Evolutionary conservation across 2,329 filamentous ascomycete species (phyloP).

Genomic region (Epichloe gansuensis): DNA sequence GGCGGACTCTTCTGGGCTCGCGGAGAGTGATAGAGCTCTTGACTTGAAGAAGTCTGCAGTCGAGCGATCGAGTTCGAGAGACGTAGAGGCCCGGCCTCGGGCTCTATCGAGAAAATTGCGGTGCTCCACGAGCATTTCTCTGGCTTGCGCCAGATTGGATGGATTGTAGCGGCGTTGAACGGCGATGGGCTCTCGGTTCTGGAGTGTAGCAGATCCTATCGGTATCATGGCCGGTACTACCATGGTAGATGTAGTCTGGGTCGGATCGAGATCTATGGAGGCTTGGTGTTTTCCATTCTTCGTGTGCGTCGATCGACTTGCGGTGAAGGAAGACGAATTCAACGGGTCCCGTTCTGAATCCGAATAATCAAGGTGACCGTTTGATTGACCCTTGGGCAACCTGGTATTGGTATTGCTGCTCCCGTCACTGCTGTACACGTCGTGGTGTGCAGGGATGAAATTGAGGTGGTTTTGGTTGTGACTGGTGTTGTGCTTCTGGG

Average conservation of each 20-base stretch:
- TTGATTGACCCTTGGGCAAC: not conserved
- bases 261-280: conserved; percentile 2
- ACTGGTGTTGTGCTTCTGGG: conserved; percentile 1
- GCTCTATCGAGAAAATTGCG: conserved; percentile 19
- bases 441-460: not conserved
- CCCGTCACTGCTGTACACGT: not conserved
- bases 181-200: conserved; percentile 17
- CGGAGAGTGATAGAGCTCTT: conserved; percentile 14
- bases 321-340: not conserved
- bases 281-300: conserved; percentile 7
- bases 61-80: conserved; percentile 22
- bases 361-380: not conserved
- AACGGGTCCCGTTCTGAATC: not conserved
- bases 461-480: not conserved
- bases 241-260: conserved; percentile 14
- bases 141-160: conserved; percentile 20
- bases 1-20: conserved; percentile 16
- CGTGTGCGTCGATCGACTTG: conserved; percentile 2
- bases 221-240: conserved; percentile 20
- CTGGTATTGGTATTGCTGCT: not conserved
- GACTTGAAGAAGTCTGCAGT: conserved; percentile 13
- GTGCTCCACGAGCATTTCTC: conserved; percentile 24
- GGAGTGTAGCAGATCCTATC: conserved; percentile 16
- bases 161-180: conserved; percentile 21
- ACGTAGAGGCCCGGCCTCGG: conserved; percentile 18